These are phyloP conservation scores for Lecanicillium sp. DNA, from an alignment of 2,329 filamentous ascomycete species.

Conservation along the genomic window DNA sequence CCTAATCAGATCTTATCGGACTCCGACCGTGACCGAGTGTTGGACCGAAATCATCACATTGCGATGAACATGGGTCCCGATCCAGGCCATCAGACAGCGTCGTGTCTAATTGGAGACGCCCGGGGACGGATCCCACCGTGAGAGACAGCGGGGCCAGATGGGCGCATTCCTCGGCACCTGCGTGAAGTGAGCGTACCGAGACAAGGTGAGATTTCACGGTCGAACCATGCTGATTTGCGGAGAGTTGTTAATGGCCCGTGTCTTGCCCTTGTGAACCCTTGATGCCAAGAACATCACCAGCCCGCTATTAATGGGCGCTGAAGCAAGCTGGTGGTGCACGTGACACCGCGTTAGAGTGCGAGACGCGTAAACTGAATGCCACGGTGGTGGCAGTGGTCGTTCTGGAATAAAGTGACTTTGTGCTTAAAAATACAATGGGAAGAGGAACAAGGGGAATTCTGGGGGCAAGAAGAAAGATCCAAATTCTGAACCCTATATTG, in stretches of 20 bases:
- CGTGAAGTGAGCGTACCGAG: background rate
- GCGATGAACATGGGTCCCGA: background rate
- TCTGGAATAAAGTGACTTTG: too few species aligned
- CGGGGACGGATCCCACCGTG: background rate
- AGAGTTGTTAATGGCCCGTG: background rate
- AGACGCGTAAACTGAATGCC: too few species aligned
- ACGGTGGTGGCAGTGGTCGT: too few species aligned
- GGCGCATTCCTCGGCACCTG: background rate
- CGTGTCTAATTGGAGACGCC: background rate
- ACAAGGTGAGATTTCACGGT: background rate
- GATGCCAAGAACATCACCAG: background rate
- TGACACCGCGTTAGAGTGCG: conserved; percentile 7
- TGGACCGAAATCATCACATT: background rate
- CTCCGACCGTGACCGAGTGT: conserved; percentile 4
- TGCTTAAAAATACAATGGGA: too few species aligned
- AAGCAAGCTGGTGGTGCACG: background rate
- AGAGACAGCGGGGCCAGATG: background rate
- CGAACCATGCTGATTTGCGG: background rate
- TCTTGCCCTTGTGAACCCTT: background rate
- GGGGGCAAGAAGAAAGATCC: too few species aligned
- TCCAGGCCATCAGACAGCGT: background rate
- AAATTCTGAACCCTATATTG: too few species aligned
- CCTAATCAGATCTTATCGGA: background rate
- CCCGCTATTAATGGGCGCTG: background rate
- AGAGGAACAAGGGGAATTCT: too few species aligned